phyloP scores from a whole-genome alignment of 345 rosid genomes.

The Rhodomyrtus tomentosa region DNA sequence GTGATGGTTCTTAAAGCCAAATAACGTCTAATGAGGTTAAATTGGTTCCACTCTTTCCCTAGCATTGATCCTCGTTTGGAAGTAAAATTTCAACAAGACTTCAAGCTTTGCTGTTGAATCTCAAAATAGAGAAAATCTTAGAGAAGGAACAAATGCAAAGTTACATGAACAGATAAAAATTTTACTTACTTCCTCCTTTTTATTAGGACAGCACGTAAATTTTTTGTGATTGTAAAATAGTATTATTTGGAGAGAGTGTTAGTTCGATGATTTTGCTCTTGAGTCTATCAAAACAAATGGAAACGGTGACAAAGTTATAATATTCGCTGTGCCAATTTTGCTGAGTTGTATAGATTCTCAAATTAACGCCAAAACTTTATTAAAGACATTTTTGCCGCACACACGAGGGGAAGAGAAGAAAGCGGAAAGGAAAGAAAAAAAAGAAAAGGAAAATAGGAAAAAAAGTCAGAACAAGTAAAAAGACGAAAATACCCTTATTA shows the following conservation, averaged over 20 bases:
- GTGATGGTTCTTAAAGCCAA: no score
- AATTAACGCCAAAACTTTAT: background rate
- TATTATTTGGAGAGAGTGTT: background rate
- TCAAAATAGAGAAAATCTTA: background rate
- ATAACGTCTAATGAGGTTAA: no score
- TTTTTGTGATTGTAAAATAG: background rate
- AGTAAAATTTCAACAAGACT: no score
- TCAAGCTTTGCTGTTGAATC: background rate
- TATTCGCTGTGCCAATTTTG: no score
- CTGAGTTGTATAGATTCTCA: no score
- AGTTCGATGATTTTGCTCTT: background rate
- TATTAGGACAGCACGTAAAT: background rate
- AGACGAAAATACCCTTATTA: no score
- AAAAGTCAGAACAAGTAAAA: no score
- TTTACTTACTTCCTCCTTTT: background rate
- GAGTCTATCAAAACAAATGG: background rate
- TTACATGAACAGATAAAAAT: background rate
- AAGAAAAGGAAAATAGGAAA: no score
- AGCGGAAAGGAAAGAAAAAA: no score
- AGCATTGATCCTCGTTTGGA: background rate
- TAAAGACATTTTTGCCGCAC: no score
- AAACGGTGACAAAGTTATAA: background rate
- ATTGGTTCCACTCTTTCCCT: no score
- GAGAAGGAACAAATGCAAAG: background rate
- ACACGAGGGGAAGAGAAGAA: no score